Percentiles rank a stretch among this genome's conserved stretches.
Evolutionary conservation across 352 stramenopile genomes (phyloP).

Genomic region (Pythium myriotylum): DNA sequence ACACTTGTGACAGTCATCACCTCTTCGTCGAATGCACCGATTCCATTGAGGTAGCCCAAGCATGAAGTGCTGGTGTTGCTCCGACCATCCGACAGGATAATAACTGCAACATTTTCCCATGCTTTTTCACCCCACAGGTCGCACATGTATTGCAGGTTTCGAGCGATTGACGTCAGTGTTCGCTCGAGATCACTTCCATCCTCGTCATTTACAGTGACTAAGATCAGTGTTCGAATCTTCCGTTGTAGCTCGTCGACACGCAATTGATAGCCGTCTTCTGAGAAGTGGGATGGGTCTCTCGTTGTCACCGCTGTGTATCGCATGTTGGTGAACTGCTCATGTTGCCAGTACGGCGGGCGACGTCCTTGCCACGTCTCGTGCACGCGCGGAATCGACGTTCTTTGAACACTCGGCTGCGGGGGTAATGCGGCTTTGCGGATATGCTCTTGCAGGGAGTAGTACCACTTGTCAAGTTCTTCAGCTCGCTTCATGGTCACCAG

Average conservation of each 20-base stretch:
- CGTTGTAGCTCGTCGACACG: slow-evolving; percentile 36
- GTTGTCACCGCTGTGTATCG: slow-evolving; percentile 51
- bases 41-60: slow-evolving; percentile 38
- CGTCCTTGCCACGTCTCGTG: slow-evolving; percentile 40
- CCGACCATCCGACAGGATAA: slow-evolving; percentile 47
- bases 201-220: slow-evolving; percentile 61
- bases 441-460: slow-evolving; percentile 45
- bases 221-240: slow-evolving; percentile 51
- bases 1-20: slow-evolving; percentile 53
- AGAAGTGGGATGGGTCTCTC: slow-evolving; percentile 47
- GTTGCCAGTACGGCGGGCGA: slow-evolving; percentile 29
- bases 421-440: slow-evolving; percentile 37
- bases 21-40: slow-evolving; percentile 55
- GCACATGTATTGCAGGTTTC: slow-evolving; percentile 43
- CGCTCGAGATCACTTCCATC: slow-evolving; percentile 43
- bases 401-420: slow-evolving; percentile 40
- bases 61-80: slow-evolving; percentile 43
- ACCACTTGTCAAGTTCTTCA: slow-evolving; percentile 50
- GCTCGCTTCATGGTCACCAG: slow-evolving; percentile 48
- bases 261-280: slow-evolving; percentile 42
- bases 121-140: slow-evolving; percentile 41
- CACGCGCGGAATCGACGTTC: slow-evolving; percentile 45
- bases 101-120: slow-evolving; percentile 45
- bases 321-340: slow-evolving; percentile 49
- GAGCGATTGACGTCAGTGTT: slow-evolving; percentile 42